These are phyloP conservation scores for Pythium utonaiense DNA, from an alignment of 352 stramenopile genomes.

Conservation along the genomic window DNA sequence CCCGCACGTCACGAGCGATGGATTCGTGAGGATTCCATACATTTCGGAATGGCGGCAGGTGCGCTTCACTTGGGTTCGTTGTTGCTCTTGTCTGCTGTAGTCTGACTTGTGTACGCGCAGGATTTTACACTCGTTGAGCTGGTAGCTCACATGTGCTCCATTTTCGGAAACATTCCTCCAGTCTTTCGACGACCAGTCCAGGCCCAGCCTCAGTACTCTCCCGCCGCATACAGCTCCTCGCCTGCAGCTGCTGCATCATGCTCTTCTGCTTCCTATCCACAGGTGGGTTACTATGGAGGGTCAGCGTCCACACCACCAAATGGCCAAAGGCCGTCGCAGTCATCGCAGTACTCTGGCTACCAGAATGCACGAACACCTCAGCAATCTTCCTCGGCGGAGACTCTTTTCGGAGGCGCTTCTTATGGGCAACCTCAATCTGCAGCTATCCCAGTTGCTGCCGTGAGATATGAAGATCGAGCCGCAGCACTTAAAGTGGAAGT, in stretches of 20 bases:
- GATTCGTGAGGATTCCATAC: conserved; percentile 86
- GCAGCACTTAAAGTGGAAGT: conserved; percentile 61
- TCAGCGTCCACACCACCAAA: conserved; percentile 21
- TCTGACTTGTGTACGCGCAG: conserved; percentile 17
- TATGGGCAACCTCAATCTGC: conserved; percentile 13
- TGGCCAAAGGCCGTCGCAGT: conserved; percentile 15
- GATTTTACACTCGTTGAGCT: conserved; percentile 84
- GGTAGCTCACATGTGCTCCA: conserved; percentile 86
- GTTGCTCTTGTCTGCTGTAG: neutral
- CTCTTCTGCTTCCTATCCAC: conserved; percentile 22
- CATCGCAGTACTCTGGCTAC: conserved; percentile 33
- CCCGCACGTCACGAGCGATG: conserved; percentile 82
- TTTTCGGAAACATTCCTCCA: conserved; percentile 84
- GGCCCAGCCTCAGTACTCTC: conserved; percentile 24
- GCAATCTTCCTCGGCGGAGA: conserved; percentile 29
- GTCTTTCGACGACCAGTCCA: conserved; percentile 73
- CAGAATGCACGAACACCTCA: conserved; percentile 35
- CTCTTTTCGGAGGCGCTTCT: conserved; percentile 38
- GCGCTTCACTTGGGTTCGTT: neutral
- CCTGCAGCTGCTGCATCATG: conserved; percentile 4
- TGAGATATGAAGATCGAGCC: conserved; percentile 45
- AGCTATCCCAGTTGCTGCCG: conserved; percentile 3
- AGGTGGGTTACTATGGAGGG: conserved; percentile 26
- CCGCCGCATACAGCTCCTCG: conserved; percentile 12
- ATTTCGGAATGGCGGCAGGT: conserved; percentile 72